phyloP scores from a whole-genome alignment of 805 yeast species.

The Candida namnaoensis region DNA sequence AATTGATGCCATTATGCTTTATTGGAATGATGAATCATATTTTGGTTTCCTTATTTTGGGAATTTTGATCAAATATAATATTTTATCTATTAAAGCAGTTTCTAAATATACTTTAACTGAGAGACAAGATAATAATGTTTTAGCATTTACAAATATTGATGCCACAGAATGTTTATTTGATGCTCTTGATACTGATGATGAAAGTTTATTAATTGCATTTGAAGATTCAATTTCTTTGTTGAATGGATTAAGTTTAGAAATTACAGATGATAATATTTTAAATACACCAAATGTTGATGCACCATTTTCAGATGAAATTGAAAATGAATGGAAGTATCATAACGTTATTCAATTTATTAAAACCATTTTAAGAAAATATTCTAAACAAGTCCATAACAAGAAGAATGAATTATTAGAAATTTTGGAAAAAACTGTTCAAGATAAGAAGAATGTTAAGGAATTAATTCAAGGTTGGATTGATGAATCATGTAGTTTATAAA shows the following conservation, averaged over 20 bases:
- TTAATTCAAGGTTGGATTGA: neutral
- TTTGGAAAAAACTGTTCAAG: too few relatives aligned
- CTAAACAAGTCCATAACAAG: slow-evolving; percentile 22
- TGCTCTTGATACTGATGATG: slow-evolving; percentile 17
- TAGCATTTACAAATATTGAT: slow-evolving; percentile 34
- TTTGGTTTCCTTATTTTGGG: slow-evolving; percentile 54
- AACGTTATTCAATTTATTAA: slow-evolving; percentile 26
- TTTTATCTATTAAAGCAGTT: slow-evolving; percentile 32
- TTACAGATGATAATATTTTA: slow-evolving; percentile 14
- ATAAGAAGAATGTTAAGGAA: neutral
- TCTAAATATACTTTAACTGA: slow-evolving; percentile 34
- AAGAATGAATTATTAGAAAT: slow-evolving; percentile 15
- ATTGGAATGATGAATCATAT: slow-evolving; percentile 60
- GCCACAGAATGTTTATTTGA: slow-evolving; percentile 35
- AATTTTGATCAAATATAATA: slow-evolving; percentile 35
- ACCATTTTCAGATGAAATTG: slow-evolving; percentile 22
- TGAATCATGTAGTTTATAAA: neutral
- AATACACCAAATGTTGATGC: slow-evolving; percentile 17
- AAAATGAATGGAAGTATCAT: slow-evolving; percentile 33
- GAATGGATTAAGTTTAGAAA: slow-evolving; percentile 9
- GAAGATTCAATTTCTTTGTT: slow-evolving; percentile 16
- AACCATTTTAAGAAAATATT: slow-evolving; percentile 32
- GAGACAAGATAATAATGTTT: slow-evolving; percentile 16
- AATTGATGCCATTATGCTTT: slow-evolving; percentile 47
- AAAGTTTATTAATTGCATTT: slow-evolving; percentile 18